Percentiles rank a stretch among this genome's conserved stretches.
Conservation (phyloP, 768 basidiomycete species). For the Coprinopsis marcescibilis region DNA sequence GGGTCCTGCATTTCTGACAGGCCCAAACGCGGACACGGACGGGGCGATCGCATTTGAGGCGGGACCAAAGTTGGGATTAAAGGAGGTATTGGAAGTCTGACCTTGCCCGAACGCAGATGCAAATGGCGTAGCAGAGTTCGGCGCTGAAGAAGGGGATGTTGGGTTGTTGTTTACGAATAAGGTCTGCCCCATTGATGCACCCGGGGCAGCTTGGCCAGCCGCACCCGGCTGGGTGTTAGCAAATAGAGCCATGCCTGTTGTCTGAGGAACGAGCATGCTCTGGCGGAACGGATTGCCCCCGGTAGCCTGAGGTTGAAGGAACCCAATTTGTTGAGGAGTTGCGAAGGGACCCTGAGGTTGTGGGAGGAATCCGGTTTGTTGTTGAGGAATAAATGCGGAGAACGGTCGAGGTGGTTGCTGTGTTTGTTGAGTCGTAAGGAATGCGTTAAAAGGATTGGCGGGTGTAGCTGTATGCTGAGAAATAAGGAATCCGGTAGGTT, state of each 20-base stretch:
- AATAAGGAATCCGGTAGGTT: conserved; percentile 53
- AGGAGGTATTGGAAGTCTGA: neutral
- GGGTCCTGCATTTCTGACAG: conserved; percentile 13
- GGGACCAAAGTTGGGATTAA: neutral
- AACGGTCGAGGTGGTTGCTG: conserved; percentile 42
- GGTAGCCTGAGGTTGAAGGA: conserved; percentile 53
- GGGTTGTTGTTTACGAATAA: conserved; percentile 9
- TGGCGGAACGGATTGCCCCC: conserved; percentile 83
- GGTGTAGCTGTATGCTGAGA: conserved; percentile 40
- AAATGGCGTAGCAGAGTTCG: conserved; percentile 4
- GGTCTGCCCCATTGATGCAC: neutral
- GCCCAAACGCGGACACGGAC: conserved; percentile 20
- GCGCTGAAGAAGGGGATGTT: neutral
- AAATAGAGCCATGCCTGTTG: conserved; percentile 51
- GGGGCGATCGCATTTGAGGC: conserved; percentile 10
- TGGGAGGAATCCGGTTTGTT: conserved; percentile 22
- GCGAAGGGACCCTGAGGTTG: conserved; percentile 24
- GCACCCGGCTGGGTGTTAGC: conserved; percentile 18
- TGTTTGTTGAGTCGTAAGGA: conserved; percentile 29
- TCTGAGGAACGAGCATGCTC: conserved; percentile 62
- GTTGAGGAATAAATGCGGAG: conserved; percentile 51
- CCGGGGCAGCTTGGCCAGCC: conserved; percentile 12
- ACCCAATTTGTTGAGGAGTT: conserved; percentile 26
- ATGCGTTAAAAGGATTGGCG: conserved; percentile 41
- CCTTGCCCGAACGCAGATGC: conserved; percentile 2